These are phyloP conservation scores for Hortiboletus rubellus DNA, from an alignment of 1,284 basidiomycete genomes.

Conservation along the genomic window DNA sequence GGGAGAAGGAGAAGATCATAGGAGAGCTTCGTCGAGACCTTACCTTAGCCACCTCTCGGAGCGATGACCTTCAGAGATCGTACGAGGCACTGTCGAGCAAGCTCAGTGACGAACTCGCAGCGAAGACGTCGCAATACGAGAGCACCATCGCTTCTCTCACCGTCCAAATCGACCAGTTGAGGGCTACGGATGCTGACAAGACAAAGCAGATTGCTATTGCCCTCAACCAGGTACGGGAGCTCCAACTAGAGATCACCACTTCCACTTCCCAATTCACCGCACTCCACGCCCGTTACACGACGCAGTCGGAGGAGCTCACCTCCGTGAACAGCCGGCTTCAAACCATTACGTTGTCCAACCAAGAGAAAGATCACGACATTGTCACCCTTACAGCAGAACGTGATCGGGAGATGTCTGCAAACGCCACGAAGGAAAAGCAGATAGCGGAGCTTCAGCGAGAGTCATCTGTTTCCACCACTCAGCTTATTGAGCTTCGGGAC, in stretches of 20 bases:
- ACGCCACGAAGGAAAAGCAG: neutral
- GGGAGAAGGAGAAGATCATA: conserved; percentile 7
- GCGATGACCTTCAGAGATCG: neutral
- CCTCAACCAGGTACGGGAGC: neutral
- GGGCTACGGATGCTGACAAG: neutral
- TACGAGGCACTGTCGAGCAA: conserved; percentile 1
- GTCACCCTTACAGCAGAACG: neutral
- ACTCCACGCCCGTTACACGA: neutral
- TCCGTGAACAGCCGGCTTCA: neutral
- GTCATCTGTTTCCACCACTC: neutral
- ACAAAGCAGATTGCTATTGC: neutral
- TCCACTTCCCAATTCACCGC: neutral
- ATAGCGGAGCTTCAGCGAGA: neutral
- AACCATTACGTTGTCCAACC: neutral
- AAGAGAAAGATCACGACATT: neutral
- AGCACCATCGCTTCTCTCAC: neutral
- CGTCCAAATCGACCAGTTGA: neutral
- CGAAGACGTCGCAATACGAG: conserved; percentile 4
- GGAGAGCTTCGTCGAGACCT: neutral
- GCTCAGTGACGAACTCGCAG: conserved; percentile 2
- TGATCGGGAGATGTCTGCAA: neutral
- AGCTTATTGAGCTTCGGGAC: neutral
- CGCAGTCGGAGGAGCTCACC: neutral
- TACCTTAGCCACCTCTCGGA: neutral
- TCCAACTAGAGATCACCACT: neutral